Conservation (phyloP, 345 rosid genomes). For the Gossypium turneri region DNA sequence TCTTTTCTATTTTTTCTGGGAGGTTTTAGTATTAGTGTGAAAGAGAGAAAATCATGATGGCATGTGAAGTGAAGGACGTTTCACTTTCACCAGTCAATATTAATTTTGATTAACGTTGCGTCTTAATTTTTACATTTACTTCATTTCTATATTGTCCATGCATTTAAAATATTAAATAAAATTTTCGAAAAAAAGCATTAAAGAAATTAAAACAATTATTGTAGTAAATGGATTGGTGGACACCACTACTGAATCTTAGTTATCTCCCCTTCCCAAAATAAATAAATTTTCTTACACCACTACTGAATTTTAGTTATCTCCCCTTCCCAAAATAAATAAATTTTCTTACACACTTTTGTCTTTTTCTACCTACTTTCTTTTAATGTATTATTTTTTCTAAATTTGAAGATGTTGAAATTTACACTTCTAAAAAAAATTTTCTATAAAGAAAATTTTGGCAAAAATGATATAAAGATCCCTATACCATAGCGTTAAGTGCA, state of each 20-base stretch:
- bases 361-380: background rate
- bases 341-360: background rate
- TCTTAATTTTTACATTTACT: background rate
- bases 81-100: background rate
- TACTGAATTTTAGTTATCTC: background rate
- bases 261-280: background rate
- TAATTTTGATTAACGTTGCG: background rate
- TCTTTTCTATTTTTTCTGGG: no score
- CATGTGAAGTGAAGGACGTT: background rate
- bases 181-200: background rate
- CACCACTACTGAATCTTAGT: background rate
- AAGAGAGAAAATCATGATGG: background rate
- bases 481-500: no score
- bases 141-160: background rate
- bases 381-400: no score
- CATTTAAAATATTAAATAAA: background rate
- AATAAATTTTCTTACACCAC: background rate
- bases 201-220: background rate
- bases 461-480: no score
- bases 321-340: background rate
- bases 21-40: background rate
- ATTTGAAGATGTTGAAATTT: no score
- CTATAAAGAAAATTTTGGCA: no score
- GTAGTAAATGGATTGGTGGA: background rate
- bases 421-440: no score